Base-by-base conservation (phyloP, 2,329 filamentous ascomycete species). In the Fusarium bulbicola region DNA sequence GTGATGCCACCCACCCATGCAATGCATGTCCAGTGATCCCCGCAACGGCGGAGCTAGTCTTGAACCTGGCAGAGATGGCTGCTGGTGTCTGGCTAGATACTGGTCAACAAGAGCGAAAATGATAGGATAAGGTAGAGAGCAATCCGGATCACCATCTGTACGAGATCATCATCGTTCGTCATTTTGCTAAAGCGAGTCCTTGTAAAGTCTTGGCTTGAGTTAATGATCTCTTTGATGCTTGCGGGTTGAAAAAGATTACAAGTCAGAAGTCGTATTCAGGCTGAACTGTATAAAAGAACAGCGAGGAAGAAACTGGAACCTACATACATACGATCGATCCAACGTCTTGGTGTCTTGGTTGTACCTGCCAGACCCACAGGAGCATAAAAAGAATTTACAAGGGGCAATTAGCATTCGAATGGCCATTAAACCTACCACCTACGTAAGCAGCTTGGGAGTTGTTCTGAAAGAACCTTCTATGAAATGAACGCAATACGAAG, bases 101-200 rank as follows among this genome's bases (percentile, higher is more conserved):
- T 36, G 20, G 28, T 37, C 20, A 30, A 50, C 56, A 26, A 14
- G 43, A 34, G 39, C 32, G 56, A 58, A 54, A 28, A 37, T 42
- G 54, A 45, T 28, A 45, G 26, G 21, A 59, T 57, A 26, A 26
- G 26, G 26, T 26, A 20, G 14, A 37, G 21, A 52, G 16, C 16
- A 52, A 24, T 53, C 20, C 32, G 12, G n/a, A 28, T 21, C 24
- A 26, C 18, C 39, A 26, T 15, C 30, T 34, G 50, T n/a, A 32
- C 56, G 43, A n/a, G 43, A 26, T 59, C 62, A 62, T 70, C 62
- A 63, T n/a, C 12, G 45, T 50, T 67, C 67, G 62, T 67, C 67
- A 71, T 71, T 39, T 16, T 59, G 39, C 53, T 59, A 43, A 59
- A 56, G 47, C 43, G 40, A 42, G 39, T 20, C 28, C 45, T 69